Conservation (phyloP, 2,329 filamentous ascomycete genomes). For the Trichoderma semiorbis region DNA sequence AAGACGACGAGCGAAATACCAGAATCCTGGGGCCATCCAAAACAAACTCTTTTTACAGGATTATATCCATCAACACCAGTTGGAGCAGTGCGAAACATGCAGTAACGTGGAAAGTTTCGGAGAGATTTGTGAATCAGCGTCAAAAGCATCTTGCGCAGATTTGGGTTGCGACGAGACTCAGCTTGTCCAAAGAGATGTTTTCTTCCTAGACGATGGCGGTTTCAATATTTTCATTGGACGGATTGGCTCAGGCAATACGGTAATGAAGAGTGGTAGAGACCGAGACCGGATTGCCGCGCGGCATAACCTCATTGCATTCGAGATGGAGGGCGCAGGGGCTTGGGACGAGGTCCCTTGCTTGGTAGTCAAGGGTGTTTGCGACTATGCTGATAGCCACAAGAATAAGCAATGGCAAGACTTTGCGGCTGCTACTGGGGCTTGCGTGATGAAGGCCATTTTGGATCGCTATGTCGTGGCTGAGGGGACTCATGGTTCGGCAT, state of each 20-base stretch:
- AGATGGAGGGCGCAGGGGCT: constrained; percentile 33
- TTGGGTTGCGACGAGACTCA: constrained; percentile 27
- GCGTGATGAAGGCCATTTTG: constrained; percentile 29
- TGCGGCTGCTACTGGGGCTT: constrained; percentile 35
- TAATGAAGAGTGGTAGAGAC: constrained; percentile 37
- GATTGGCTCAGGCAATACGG: constrained; percentile 37
- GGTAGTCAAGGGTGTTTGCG: constrained; percentile 35
- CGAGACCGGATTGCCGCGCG: constrained; percentile 33
- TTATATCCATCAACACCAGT: constrained; percentile 31
- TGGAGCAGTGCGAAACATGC: constrained; percentile 1
- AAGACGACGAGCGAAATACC: constrained; percentile 18
- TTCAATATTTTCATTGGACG: constrained; percentile 36
- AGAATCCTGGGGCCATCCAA: constrained; percentile 26
- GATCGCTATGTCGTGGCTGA: constrained; percentile 12
- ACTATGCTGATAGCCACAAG: constrained; percentile 41
- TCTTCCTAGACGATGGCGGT: constrained; percentile 4
- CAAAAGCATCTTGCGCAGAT: constrained; percentile 24
- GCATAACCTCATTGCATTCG: constrained; percentile 29
- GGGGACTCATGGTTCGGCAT: background rate
- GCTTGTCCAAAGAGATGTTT: constrained; percentile 14
- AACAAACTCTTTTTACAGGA: constrained; percentile 28
- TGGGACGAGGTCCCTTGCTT: constrained; percentile 33
- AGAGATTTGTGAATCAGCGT: constrained; percentile 25
- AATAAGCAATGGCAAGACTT: constrained; percentile 36
- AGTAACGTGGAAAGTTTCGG: background rate